Evolutionary conservation across 306 rosid genomes (phyloP).

Genomic region (Corylus avellana): DNA sequence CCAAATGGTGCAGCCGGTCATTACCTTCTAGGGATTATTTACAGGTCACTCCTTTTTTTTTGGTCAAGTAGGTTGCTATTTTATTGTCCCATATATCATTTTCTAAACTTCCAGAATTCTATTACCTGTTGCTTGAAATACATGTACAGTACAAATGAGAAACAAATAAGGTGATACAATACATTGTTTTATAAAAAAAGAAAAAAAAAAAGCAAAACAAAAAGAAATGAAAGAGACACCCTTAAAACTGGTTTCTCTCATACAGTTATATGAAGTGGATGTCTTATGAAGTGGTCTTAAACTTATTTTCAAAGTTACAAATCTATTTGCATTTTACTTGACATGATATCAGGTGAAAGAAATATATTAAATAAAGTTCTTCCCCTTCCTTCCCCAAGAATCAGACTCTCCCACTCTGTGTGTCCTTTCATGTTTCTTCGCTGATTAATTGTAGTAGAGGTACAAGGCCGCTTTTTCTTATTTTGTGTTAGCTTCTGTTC

Average conservation of each 20-base stretch:
- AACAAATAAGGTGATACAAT: neutral
- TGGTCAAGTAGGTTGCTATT: neutral
- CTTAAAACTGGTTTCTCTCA: neutral
- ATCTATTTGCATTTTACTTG: neutral
- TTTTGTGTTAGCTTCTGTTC: neutral
- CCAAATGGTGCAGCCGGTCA: slow-evolving; percentile 99
- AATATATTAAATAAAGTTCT: neutral
- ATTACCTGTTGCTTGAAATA: neutral
- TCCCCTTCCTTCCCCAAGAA: neutral
- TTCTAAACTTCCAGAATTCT: neutral
- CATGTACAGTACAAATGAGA: neutral
- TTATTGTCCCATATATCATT: neutral
- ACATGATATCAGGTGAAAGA: neutral
- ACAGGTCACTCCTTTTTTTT: slow-evolving; percentile 61
- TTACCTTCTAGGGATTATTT: slow-evolving; percentile 87
- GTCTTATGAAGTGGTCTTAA: neutral
- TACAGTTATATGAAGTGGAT: neutral
- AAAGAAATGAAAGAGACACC: neutral
- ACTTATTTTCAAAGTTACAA: neutral
- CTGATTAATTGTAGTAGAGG: neutral
- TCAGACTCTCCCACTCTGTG: no score
- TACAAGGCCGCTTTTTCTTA: neutral
- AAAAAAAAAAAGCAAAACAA: neutral
- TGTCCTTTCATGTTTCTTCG: neutral
- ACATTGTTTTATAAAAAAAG: neutral